Evolutionary conservation across 768 basidiomycete species (phyloP).

Genomic region (Lactifluus echinatus): DNA sequence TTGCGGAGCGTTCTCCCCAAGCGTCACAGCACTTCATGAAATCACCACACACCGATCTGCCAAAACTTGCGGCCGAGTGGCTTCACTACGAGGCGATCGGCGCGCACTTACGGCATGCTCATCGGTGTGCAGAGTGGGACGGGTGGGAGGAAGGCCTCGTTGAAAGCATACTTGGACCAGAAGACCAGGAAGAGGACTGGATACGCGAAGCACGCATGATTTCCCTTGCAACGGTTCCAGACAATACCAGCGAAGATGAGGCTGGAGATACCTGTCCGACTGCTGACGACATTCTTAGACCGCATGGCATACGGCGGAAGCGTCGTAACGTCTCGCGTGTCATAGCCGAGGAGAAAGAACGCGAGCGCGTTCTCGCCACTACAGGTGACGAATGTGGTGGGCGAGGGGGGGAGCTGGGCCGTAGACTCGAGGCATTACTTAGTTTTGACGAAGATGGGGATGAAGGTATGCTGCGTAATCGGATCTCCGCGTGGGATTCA

Average conservation of each 20-base stretch:
- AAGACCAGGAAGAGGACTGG: constrained; percentile 67
- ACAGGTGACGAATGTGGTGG: constrained; percentile 76
- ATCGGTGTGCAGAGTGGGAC: constrained; percentile 81
- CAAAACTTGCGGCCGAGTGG: constrained; percentile 57
- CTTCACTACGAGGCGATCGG: constrained; percentile 62
- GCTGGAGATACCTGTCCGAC: constrained; percentile 13
- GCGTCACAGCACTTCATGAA: constrained; percentile 21
- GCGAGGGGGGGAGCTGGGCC: constrained; percentile 67
- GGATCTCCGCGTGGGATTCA: constrained; percentile 7
- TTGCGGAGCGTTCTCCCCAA: constrained; percentile 28
- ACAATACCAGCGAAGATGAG: constrained; percentile 9
- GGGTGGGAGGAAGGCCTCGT: constrained; percentile 86
- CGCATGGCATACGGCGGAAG: constrained; percentile 16
- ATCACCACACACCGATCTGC: constrained; percentile 27
- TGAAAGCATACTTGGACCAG: constrained; percentile 63
- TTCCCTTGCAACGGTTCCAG: not conserved
- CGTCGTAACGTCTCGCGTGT: constrained; percentile 42
- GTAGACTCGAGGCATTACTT: constrained; percentile 69
- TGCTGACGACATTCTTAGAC: constrained; percentile 18
- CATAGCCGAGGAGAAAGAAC: constrained; percentile 50
- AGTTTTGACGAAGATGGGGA: constrained; percentile 30
- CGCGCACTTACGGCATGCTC: constrained; percentile 60
- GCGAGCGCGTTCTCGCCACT: constrained; percentile 60
- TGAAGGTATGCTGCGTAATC: not conserved
- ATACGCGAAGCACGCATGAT: constrained; percentile 27